phyloP scores from a whole-genome alignment of 768 basidiomycete genomes.

The Dioszegia hungarica region DNA sequence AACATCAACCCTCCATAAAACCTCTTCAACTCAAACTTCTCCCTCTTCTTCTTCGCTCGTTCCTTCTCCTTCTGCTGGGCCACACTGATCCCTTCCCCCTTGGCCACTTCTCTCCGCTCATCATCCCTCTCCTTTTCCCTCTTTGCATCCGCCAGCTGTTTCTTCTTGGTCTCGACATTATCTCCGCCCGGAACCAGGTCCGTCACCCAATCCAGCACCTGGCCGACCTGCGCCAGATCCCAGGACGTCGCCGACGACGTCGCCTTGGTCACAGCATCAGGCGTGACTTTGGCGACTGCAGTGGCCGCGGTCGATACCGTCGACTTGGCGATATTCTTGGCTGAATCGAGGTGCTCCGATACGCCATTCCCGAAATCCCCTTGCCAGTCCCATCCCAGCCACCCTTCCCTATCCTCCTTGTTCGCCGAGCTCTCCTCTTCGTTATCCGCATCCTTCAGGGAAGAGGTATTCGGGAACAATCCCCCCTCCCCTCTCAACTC shows the following conservation, averaged over 20 bases:
- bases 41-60: conserved; percentile 30
- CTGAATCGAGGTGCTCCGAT: neutral
- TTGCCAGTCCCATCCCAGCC: conserved; percentile 10
- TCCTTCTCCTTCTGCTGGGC: conserved; percentile 13
- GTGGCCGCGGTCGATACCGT: neutral
- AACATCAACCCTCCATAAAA: conserved; percentile 84
- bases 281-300: conserved; percentile 2
- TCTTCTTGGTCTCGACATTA: conserved; percentile 48
- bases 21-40: conserved; percentile 73
- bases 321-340: neutral
- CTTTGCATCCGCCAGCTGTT: conserved; percentile 40
- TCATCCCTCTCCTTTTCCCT: conserved; percentile 34
- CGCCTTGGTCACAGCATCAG: neutral
- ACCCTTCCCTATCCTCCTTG: conserved; percentile 12
- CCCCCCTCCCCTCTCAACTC: conserved; percentile 85
- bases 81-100: conserved; percentile 5
- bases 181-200: conserved; percentile 56
- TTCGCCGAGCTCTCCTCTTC: neutral
- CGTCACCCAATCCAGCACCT: conserved; percentile 50
- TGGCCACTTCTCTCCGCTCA: conserved; percentile 1
- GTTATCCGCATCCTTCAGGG: conserved; percentile 2
- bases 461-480: conserved; percentile 34
- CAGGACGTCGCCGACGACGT: conserved; percentile 13
- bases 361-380: conserved; percentile 10
- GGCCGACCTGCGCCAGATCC: conserved; percentile 47